These are phyloP conservation scores for Solanum appendiculatum DNA, from an alignment of 257 asterid genomes.

Conservation along the genomic window DNA sequence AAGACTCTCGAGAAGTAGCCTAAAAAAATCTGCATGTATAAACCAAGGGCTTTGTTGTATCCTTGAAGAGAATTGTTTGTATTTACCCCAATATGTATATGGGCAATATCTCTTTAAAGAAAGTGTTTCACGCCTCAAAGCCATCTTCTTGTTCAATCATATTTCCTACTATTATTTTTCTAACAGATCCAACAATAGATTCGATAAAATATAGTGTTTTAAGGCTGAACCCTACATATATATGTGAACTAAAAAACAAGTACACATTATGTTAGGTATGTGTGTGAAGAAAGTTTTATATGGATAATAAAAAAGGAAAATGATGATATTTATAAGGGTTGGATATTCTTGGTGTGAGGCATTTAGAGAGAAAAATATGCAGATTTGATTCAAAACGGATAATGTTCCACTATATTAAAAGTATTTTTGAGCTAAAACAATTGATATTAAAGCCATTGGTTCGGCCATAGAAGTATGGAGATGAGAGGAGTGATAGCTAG, in stretches of 20 bases:
- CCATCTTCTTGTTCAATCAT: too few relatives aligned
- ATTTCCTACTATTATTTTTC: too few relatives aligned
- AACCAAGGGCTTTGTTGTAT: too few relatives aligned
- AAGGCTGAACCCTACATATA: not conserved
- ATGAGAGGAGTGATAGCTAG: not conserved
- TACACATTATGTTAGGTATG: not conserved
- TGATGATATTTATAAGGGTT: not conserved
- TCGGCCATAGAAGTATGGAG: not conserved
- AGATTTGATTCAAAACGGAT: not conserved
- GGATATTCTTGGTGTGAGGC: not conserved
- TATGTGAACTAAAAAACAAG: not conserved
- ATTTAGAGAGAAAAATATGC: not conserved
- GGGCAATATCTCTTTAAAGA: too few relatives aligned
- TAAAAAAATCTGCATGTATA: too few relatives aligned
- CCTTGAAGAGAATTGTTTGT: too few relatives aligned
- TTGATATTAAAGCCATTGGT: not conserved
- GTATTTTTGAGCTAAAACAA: not conserved
- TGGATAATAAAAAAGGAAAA: too few relatives aligned
- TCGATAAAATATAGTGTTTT: not conserved
- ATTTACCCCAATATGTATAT: too few relatives aligned
- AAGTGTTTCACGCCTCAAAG: too few relatives aligned
- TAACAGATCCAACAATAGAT: not conserved
- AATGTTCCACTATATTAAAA: not conserved
- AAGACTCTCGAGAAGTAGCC: too few relatives aligned
- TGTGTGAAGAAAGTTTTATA: not conserved